These are phyloP conservation scores for Cercospora citrullina DNA, from an alignment of 2,329 filamentous ascomycete species.

Conservation along the genomic window DNA sequence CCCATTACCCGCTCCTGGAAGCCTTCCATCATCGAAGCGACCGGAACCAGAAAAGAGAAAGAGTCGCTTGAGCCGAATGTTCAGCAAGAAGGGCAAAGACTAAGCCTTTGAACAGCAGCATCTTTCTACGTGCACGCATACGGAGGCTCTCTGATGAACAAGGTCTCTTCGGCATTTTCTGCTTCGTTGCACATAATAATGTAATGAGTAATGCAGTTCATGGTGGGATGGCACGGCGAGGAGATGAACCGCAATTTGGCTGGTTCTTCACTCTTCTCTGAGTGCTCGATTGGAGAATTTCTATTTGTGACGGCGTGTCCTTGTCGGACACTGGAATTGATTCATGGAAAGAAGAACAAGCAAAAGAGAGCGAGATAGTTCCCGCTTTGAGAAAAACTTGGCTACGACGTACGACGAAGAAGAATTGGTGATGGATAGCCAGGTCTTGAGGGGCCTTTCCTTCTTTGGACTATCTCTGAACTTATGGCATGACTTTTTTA, in stretches of 20 bases:
- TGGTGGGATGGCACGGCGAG: background rate
- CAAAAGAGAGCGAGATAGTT: slow-evolving; percentile 6
- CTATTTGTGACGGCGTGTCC: background rate
- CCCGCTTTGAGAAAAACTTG: slow-evolving; percentile 6
- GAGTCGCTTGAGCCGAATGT: slow-evolving; percentile 83
- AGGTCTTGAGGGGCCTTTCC: background rate
- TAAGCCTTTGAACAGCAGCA: slow-evolving; percentile 4
- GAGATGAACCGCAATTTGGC: background rate
- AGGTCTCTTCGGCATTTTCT: slow-evolving; percentile 5
- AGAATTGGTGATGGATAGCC: slow-evolving; percentile 2
- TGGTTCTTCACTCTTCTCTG: background rate
- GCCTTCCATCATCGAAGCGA: slow-evolving; percentile 31
- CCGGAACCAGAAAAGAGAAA: slow-evolving; percentile 68
- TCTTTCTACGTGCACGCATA: background rate
- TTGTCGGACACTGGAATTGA: background rate
- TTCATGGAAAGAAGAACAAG: slow-evolving; percentile 8
- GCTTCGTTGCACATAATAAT: slow-evolving; percentile 21
- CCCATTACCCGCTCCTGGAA: slow-evolving; percentile 6
- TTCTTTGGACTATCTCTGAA: background rate
- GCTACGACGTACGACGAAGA: slow-evolving; percentile 13
- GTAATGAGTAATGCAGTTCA: slow-evolving; percentile 25
- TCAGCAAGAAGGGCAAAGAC: slow-evolving; percentile 62
- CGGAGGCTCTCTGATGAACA: background rate
- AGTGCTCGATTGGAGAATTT: background rate
- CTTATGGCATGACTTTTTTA: background rate